These are phyloP conservation scores for Dipodascus geniculatus DNA, from an alignment of 805 yeast species.

Conservation along the genomic window DNA sequence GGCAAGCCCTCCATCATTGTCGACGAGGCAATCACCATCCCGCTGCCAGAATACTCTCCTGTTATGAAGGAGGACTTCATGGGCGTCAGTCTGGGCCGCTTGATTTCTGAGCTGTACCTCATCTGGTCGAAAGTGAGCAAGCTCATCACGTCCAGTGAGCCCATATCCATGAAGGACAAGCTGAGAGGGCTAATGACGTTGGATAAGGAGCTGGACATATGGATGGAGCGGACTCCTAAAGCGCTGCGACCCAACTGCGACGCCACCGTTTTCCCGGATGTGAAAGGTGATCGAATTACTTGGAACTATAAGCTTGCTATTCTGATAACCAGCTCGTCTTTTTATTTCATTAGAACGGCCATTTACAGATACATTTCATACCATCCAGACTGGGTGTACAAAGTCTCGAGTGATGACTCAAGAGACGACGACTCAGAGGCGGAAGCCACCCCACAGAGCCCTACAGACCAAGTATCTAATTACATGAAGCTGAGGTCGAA, in stretches of 20 bases:
- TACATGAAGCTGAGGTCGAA: not conserved
- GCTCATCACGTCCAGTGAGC: not conserved
- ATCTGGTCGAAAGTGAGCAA: not conserved
- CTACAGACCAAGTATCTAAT: not conserved
- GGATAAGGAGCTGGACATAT: constrained; percentile 13
- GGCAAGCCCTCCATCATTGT: constrained; percentile 39
- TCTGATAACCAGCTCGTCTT: constrained; percentile 12
- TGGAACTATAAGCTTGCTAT: constrained; percentile 4
- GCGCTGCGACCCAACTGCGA: constrained; percentile 11
- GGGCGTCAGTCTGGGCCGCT: not conserved
- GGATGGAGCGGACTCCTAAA: constrained; percentile 14
- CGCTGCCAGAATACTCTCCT: constrained; percentile 8
- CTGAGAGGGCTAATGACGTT: constrained; percentile 2
- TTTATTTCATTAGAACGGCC: constrained; percentile 13
- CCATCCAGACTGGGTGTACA: constrained; percentile 16
- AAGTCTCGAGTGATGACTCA: constrained; percentile 3
- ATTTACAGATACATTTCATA: constrained; percentile 16
- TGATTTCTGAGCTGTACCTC: not conserved
- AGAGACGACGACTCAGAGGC: not conserved
- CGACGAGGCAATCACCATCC: constrained; percentile 11
- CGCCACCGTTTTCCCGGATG: not conserved
- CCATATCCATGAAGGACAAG: not conserved
- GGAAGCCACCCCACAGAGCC: constrained; percentile 1
- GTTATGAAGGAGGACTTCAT: not conserved
- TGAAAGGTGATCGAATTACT: too few relatives aligned